Evolutionary conservation across 2,329 filamentous ascomycete genomes (phyloP).

Genomic region (Ceratocystis ficicola): DNA sequence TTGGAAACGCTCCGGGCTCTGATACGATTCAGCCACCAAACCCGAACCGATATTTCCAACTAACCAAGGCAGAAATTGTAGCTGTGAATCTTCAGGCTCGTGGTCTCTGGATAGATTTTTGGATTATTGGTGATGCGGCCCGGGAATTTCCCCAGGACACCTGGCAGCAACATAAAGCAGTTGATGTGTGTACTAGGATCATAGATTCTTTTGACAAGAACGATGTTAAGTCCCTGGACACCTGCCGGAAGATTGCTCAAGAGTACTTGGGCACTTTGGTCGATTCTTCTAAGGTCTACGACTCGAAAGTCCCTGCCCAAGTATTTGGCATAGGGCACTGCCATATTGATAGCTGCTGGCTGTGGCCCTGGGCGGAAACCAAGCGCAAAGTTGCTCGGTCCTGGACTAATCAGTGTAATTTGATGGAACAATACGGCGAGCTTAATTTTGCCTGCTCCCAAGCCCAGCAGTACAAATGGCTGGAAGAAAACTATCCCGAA

Average conservation of each 20-base stretch:
- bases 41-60: slow-evolving; percentile 67
- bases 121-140: slow-evolving; percentile 89
- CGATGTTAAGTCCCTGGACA: slow-evolving; percentile 62
- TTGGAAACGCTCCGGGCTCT: slow-evolving; percentile 76
- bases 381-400: slow-evolving; percentile 92
- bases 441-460: slow-evolving; percentile 86
- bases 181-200: slow-evolving; percentile 72
- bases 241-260: slow-evolving; percentile 70
- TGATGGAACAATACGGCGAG: slow-evolving; percentile 92
- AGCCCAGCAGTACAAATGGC: slow-evolving; percentile 96
- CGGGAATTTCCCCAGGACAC: slow-evolving; percentile 80
- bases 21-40: slow-evolving; percentile 81
- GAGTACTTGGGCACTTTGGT: slow-evolving; percentile 71
- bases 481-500: slow-evolving; percentile 77
- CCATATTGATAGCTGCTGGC: slow-evolving; percentile 96
- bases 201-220: slow-evolving; percentile 82
- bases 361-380: slow-evolving; percentile 97
- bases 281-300: slow-evolving; percentile 74
- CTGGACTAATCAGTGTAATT: slow-evolving; percentile 91
- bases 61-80: slow-evolving; percentile 71
- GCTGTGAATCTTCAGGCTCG: slow-evolving; percentile 78
- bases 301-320: slow-evolving; percentile 58
- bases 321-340: slow-evolving; percentile 90
- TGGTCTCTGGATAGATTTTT: slow-evolving; percentile 79
- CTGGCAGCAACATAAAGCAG: slow-evolving; percentile 77